Percentiles rank a stretch among this genome's conserved stretches.
Conservation (phyloP, 1,284 basidiomycete species). For the Cutaneotrichosporon curvatum region DNA sequence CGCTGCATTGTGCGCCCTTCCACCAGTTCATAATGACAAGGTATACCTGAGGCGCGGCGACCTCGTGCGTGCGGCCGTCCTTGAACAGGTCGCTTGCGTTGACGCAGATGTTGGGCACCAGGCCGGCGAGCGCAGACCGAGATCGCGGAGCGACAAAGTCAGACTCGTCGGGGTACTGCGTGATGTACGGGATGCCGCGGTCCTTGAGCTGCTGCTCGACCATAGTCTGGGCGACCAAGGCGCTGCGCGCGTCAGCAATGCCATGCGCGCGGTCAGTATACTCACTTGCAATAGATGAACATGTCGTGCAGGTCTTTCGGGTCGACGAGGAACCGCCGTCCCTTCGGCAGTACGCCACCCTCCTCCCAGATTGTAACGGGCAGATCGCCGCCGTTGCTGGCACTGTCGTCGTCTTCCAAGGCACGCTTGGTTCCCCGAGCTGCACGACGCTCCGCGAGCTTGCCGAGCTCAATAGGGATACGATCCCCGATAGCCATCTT, state of each 20-base stretch:
- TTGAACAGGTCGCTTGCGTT: slow-evolving; percentile 70
- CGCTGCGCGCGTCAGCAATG: slow-evolving; percentile 50
- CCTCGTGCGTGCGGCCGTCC: slow-evolving; percentile 72
- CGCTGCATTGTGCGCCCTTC: slow-evolving; percentile 62
- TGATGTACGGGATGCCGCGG: slow-evolving; percentile 67
- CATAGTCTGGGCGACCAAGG: slow-evolving; percentile 79
- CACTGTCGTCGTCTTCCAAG: slow-evolving; percentile 2
- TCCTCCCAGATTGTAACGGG: slow-evolving; percentile 1
- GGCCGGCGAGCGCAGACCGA: slow-evolving; percentile 45
- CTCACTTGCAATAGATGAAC: slow-evolving; percentile 39
- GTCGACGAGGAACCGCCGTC: slow-evolving; percentile 28
- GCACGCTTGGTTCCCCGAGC: slow-evolving; percentile 9
- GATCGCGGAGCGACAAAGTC: slow-evolving; percentile 17
- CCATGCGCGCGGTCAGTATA: slow-evolving; percentile 1
- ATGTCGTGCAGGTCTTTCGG: slow-evolving; percentile 36
- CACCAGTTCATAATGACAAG: slow-evolving; percentile 86
- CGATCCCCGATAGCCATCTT: slow-evolving; percentile 32
- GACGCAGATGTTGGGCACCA: slow-evolving; percentile 73
- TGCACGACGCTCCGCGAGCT: slow-evolving; percentile 20
- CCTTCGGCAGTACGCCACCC: background rate
- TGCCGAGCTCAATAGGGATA: slow-evolving; percentile 23
- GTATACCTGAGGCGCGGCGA: slow-evolving; percentile 81
- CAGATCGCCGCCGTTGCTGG: background rate
- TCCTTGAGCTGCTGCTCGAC: slow-evolving; percentile 80
- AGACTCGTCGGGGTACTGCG: slow-evolving; percentile 54